Percentiles rank a stretch among this genome's conserved stretches.
These are phyloP conservation scores for Alnus glutinosa DNA, from an alignment of 306 rosid genomes.

Conservation along the genomic window DNA sequence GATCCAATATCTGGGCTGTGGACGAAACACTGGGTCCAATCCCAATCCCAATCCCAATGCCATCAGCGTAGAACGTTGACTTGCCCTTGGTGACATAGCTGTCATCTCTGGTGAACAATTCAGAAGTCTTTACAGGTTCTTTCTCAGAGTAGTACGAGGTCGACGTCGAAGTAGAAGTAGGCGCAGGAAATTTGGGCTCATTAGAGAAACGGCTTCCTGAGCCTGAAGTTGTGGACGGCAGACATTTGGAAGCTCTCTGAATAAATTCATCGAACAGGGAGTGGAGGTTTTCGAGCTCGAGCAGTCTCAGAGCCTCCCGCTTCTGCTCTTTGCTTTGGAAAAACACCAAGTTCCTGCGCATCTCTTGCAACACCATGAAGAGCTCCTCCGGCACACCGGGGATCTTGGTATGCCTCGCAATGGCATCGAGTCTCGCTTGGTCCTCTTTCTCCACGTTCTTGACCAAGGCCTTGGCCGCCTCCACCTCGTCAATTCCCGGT, in stretches of 20 bases:
- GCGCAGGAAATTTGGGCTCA: constrained; percentile 19
- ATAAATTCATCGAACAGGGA: constrained; percentile 66
- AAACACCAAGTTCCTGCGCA: constrained; percentile 56
- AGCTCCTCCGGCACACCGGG: constrained; percentile 68
- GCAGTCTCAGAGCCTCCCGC: constrained; percentile 63
- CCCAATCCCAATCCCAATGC: constrained; percentile 54
- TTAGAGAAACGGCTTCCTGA: constrained; percentile 9
- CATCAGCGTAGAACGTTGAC: constrained; percentile 47
- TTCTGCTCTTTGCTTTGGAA: constrained; percentile 65
- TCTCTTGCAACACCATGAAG: constrained; percentile 68
- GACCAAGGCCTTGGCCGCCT: constrained; percentile 62
- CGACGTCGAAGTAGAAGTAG: constrained; percentile 25
- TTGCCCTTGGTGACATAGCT: constrained; percentile 60
- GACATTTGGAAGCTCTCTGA: constrained; percentile 80
- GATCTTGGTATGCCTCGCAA: constrained; percentile 49
- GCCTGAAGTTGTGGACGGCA: constrained; percentile 37
- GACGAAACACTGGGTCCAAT: constrained; percentile 46
- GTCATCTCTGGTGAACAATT: constrained; percentile 64
- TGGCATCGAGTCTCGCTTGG: constrained; percentile 57
- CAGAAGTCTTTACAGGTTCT: constrained; percentile 32
- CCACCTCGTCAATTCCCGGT: constrained; percentile 75
- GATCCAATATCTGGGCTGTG: constrained; percentile 53
- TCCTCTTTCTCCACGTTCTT: constrained; percentile 65
- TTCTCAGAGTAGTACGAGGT: constrained; percentile 33
- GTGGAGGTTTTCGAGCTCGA: constrained; percentile 72